phyloP scores from a whole-genome alignment of 73 alveolate genomes.

The Symbiodinium natans region DNA sequence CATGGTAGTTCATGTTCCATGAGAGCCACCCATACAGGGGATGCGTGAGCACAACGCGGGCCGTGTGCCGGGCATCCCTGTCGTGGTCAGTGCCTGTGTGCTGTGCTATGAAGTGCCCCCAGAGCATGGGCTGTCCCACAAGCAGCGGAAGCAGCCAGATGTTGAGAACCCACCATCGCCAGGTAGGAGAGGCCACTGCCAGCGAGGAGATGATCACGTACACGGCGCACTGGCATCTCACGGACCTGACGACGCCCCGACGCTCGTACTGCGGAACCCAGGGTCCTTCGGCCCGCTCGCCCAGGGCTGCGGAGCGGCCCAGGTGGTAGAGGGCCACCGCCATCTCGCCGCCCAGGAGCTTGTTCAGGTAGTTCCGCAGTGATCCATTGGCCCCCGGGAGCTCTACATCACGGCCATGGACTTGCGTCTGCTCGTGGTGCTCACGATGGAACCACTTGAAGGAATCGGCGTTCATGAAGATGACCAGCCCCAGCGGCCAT shows the following conservation, averaged over 20 bases:
- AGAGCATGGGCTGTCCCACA: background rate
- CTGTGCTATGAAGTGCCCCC: background rate
- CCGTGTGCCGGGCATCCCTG: background rate
- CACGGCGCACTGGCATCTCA: background rate
- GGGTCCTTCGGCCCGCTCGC: background rate
- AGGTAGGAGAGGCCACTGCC: background rate
- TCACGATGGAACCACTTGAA: background rate
- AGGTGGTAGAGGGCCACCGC: background rate
- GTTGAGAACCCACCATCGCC: background rate
- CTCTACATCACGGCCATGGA: background rate
- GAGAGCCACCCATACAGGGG: background rate
- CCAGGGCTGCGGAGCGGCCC: background rate
- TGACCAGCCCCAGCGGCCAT: background rate
- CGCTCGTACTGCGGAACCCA: background rate
- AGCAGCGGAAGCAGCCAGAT: background rate
- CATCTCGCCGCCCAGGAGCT: background rate
- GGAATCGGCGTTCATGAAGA: background rate
- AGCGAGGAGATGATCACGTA: background rate
- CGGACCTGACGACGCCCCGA: background rate
- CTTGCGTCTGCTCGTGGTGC: background rate
- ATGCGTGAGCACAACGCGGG: background rate
- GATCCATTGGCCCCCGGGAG: background rate
- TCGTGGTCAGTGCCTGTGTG: background rate
- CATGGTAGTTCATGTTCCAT: background rate
- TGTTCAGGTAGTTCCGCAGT: background rate